phyloP scores from a whole-genome alignment of 2,329 filamentous ascomycete genomes.

The Penicillium paneum region DNA sequence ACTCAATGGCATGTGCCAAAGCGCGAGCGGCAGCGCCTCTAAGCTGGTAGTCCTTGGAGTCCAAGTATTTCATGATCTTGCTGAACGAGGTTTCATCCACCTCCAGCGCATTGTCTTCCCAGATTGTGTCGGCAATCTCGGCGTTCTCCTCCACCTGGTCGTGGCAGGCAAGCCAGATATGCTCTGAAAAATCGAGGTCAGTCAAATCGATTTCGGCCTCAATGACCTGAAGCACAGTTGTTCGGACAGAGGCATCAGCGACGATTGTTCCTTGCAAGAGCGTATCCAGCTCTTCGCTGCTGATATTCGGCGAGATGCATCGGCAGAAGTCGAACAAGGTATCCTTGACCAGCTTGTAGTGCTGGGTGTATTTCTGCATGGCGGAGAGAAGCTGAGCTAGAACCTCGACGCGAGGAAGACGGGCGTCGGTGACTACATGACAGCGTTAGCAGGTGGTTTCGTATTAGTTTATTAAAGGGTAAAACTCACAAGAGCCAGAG shows the following conservation, averaged over 20 bases:
- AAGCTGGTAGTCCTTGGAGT: slow-evolving; percentile 75
- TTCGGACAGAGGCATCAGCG: slow-evolving; percentile 73
- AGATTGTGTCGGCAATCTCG: slow-evolving; percentile 80
- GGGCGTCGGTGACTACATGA: slow-evolving; percentile 57
- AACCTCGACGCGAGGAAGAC: slow-evolving; percentile 72
- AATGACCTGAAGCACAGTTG: slow-evolving; percentile 82
- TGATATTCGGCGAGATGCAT: slow-evolving; percentile 79
- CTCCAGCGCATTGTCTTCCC: slow-evolving; percentile 86
- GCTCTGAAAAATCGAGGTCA: slow-evolving; percentile 78
- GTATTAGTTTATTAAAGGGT: background rate
- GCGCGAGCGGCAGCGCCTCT: slow-evolving; percentile 79
- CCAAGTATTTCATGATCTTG: slow-evolving; percentile 72
- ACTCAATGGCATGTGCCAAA: slow-evolving; percentile 68
- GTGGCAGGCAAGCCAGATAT: slow-evolving; percentile 91
- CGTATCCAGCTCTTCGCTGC: slow-evolving; percentile 65
- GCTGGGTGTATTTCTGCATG: slow-evolving; percentile 86
- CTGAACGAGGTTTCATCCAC: slow-evolving; percentile 63
- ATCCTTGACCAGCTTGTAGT: slow-evolving; percentile 94
- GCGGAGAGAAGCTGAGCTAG: slow-evolving; percentile 69
- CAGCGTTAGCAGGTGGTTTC: background rate
- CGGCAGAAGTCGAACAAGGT: slow-evolving; percentile 83
- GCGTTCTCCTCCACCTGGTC: slow-evolving; percentile 86
- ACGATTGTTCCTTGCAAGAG: slow-evolving; percentile 78
- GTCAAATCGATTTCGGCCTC: slow-evolving; percentile 89
- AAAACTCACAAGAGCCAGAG: slow-evolving; percentile 64